Evolutionary conservation across 116 monocot genomes (phyloP).

Genomic region (Dioscorea cayenensis): DNA sequence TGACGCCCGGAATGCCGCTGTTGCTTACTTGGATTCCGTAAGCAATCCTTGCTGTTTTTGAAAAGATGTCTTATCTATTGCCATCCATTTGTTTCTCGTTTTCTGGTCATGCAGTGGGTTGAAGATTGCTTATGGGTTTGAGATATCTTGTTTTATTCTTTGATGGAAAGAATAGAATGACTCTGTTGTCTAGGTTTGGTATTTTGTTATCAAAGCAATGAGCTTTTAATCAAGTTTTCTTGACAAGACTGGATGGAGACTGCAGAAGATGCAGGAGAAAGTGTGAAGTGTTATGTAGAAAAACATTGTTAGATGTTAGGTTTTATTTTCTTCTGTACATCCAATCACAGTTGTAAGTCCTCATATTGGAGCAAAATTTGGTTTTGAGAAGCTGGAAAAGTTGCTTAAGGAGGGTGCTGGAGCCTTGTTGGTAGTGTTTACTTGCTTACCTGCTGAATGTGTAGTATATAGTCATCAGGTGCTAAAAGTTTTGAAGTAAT

Average conservation of each 20-base stretch:
- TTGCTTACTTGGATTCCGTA: slow-evolving; percentile 85
- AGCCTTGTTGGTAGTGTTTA: too few species aligned
- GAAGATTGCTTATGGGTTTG: not conserved
- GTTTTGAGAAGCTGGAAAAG: too few species aligned
- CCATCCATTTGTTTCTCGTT: not conserved
- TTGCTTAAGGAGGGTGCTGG: too few species aligned
- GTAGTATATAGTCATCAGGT: too few species aligned
- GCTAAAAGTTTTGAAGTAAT: too few species aligned
- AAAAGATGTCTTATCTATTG: not conserved
- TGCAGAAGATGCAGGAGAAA: too few species aligned
- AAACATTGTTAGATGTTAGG: too few species aligned
- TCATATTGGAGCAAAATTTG: too few species aligned
- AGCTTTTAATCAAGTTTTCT: not conserved
- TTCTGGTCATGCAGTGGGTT: not conserved
- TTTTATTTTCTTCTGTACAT: too few species aligned
- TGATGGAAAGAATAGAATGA: not conserved
- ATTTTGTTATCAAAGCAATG: not conserved
- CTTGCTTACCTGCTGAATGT: too few species aligned
- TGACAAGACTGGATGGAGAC: not conserved
- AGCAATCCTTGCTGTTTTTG: slow-evolving; percentile 2
- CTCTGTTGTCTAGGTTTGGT: not conserved
- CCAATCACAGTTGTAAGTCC: too few species aligned
- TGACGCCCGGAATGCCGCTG: slow-evolving; percentile 60
- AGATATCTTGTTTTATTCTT: not conserved
- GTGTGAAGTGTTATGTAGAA: too few species aligned